Percentiles rank a stretch among this genome's conserved stretches.
Conservation (phyloP, 2,329 filamentous ascomycete species). For the Pseudogymnoascus sp. region DNA sequence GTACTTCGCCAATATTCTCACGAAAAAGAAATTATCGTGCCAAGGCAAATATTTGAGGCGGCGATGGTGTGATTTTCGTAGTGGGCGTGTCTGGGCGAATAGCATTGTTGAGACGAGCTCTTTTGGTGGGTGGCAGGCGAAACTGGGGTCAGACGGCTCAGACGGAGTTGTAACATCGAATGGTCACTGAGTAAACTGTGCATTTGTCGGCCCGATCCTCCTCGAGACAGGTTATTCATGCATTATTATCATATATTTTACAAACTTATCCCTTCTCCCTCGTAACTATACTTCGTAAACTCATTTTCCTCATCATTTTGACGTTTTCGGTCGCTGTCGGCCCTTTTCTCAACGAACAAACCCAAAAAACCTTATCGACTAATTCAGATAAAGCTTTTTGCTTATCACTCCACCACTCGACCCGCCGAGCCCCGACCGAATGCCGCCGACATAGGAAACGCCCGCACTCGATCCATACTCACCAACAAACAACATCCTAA, state of each 20-base stretch:
- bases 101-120: background rate
- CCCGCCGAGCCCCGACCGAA: background rate
- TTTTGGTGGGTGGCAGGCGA: background rate
- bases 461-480: background rate
- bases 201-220: background rate
- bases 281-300: background rate
- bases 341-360: constrained; percentile 3
- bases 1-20: background rate
- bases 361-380: constrained; percentile 7
- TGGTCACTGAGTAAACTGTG: background rate
- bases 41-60: background rate
- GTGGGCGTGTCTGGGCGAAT: background rate
- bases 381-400: constrained; percentile 6
- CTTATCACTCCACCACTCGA: constrained; percentile 1
- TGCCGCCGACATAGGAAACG: constrained; percentile 2
- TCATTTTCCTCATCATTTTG: background rate
- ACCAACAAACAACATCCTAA: background rate
- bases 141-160: constrained; percentile 1
- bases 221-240: background rate
- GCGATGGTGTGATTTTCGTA: constrained; percentile 5
- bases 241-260: background rate
- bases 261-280: background rate
- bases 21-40: constrained; percentile 7
- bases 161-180: background rate
- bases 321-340: background rate